Evolutionary conservation across 306 rosid genomes (phyloP), one percentile per base, ranked within the genome.

Genomic region (Trichosanthes truncata): DNA sequence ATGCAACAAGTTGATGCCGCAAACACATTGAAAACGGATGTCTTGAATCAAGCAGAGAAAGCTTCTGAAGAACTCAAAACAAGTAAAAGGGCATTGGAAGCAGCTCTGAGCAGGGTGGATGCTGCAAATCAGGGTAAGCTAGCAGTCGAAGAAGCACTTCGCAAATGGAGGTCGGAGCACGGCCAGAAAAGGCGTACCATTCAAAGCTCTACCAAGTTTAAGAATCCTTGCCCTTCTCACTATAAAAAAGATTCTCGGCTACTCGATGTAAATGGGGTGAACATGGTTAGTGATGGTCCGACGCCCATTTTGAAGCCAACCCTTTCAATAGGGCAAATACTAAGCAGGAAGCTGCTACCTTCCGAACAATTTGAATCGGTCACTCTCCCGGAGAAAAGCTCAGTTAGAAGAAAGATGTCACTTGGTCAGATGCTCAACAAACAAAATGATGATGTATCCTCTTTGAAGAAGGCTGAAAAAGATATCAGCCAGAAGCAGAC

Each of bases 391-490:
- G 90, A 82, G 75, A 88, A 85, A 84, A 81, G 46, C 73, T 83
- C 89, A 0, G 88, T 63, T 69, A 91, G 84, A 85, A 84, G 87
- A 67, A 95, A 95, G 87, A 88, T 91, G 57, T 95, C 99, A 2
- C 80, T 95, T 15, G 99, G 96, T 81, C 96, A 91, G 85, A 91
- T 95, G 99, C 94, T 95, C 13, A 84, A 90, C 33, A 93, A 86
- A 48, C 92, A 89, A 81, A 88, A 81, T n/a, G 80, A 85, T 20
- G 96, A 88, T 84, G 84, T 49, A 26, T 80, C 79, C 51, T 80
- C 77, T 66, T 84, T 82, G 59, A 80, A 79, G 75, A 87, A 81
- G 81, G 80, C 52, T 56, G 93, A 87, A 82, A 90, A 86, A 82
- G 97, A 90, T 71, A 85, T 48, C 68, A 81, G 62, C 77, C 87